phyloP scores from a whole-genome alignment of 164 flowering plant genomes.

The Tetracentron sinense region DNA sequence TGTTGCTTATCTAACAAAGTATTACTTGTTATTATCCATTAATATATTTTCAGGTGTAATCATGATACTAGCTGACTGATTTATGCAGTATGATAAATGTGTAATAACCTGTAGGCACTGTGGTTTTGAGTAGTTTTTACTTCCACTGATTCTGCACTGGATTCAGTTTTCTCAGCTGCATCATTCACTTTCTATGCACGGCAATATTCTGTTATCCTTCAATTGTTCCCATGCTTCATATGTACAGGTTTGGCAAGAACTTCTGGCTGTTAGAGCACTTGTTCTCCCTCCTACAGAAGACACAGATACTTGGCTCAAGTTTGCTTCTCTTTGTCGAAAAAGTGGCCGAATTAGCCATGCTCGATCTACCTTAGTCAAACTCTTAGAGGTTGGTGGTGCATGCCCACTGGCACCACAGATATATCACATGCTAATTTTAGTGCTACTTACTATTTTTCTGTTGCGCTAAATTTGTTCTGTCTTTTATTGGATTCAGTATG shows the following conservation, averaged over 20 bases:
- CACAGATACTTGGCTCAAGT: slow-evolving; percentile 87
- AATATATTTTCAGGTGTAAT: too few species aligned
- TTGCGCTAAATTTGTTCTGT: not conserved
- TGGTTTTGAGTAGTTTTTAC: not conserved
- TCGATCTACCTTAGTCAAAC: slow-evolving; percentile 80
- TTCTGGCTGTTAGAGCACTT: slow-evolving; percentile 87
- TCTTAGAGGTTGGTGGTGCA: slow-evolving; percentile 61
- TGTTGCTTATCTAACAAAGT: not conserved
- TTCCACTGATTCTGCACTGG: not conserved
- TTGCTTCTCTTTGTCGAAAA: slow-evolving; percentile 88
- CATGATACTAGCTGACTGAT: not conserved
- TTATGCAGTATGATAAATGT: not conserved
- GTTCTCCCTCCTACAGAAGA: slow-evolving; percentile 96
- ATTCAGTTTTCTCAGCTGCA: not conserved
- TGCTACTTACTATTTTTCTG: not conserved
- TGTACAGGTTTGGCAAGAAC: slow-evolving; percentile 90
- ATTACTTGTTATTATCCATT: too few species aligned
- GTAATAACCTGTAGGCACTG: not conserved
- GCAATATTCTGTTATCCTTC: not conserved
- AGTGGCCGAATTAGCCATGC: slow-evolving; percentile 90
- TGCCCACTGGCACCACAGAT: not conserved
- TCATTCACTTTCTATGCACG: not conserved
- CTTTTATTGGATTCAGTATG: slow-evolving; percentile 67
- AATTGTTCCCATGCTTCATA: slow-evolving; percentile 5
- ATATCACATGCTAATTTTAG: not conserved